phyloP scores from a whole-genome alignment of 169 alveolate genomes.

The Plasmodium gallinaceum region DNA sequence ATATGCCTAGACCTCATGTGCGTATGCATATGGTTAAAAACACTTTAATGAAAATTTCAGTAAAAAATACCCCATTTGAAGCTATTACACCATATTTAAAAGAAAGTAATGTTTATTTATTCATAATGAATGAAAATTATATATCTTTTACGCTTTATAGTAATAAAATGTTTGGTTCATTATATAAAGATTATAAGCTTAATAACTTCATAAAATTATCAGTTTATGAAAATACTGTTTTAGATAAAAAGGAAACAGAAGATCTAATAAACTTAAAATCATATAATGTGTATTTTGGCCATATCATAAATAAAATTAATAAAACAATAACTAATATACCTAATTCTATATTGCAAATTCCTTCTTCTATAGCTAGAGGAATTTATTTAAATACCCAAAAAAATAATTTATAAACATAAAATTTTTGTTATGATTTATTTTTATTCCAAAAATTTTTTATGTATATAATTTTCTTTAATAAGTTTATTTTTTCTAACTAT shows the following conservation, averaged over 20 bases:
- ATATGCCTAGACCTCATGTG: slow-evolving; percentile 77
- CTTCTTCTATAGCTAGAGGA: slow-evolving; percentile 67
- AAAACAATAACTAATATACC: slow-evolving; percentile 39
- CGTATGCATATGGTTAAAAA: slow-evolving; percentile 78
- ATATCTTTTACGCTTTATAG: slow-evolving; percentile 61
- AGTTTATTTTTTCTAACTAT: background rate
- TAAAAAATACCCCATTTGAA: slow-evolving; percentile 69
- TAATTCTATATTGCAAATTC: slow-evolving; percentile 50
- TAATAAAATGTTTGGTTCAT: slow-evolving; percentile 43
- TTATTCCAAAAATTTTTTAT: background rate
- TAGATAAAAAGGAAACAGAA: slow-evolving; percentile 60
- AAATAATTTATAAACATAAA: background rate
- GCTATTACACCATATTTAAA: slow-evolving; percentile 60
- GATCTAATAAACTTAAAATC: slow-evolving; percentile 61
- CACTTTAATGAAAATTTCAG: slow-evolving; percentile 61
- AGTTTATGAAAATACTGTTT: slow-evolving; percentile 64
- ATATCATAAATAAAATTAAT: slow-evolving; percentile 30
- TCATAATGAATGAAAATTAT: slow-evolving; percentile 68
- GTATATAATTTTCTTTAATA: background rate
- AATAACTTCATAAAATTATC: slow-evolving; percentile 47
- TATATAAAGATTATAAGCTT: slow-evolving; percentile 57
- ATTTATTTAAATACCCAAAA: slow-evolving; percentile 50
- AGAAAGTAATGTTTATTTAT: slow-evolving; percentile 65
- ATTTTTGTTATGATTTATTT: background rate
- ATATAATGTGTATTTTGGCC: slow-evolving; percentile 51